These are phyloP conservation scores for Chrysosporium keratinophilum DNA, from an alignment of 2,329 filamentous ascomycete species.

Conservation along the genomic window DNA sequence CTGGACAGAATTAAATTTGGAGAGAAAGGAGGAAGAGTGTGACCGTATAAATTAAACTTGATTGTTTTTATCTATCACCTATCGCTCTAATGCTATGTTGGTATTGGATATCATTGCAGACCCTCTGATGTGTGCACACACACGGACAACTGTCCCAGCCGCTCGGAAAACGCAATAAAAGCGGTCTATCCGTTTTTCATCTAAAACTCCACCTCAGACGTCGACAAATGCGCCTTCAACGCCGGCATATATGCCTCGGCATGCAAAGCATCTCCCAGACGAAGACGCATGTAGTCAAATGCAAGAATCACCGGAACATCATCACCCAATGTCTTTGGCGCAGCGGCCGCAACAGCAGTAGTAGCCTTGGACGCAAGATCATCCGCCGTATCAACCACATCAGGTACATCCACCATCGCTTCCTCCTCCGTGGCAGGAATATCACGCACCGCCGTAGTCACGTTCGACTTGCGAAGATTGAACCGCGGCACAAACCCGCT, in stretches of 20 bases:
- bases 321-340: not conserved
- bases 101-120: no score
- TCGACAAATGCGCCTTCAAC: constrained; percentile 42
- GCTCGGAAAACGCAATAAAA: no score
- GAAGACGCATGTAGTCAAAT: constrained; percentile 55
- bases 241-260: constrained; percentile 49
- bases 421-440: constrained; percentile 14
- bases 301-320: constrained; percentile 49
- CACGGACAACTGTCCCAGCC: no score
- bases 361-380: not conserved
- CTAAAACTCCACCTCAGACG: constrained; percentile 8
- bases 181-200: not conserved
- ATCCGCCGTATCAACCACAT: not conserved
- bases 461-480: not conserved
- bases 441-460: constrained; percentile 12
- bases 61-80: no score
- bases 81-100: no score
- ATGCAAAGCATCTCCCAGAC: constrained; percentile 48
- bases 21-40: no score
- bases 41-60: no score
- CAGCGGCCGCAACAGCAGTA: not conserved
- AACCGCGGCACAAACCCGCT: constrained; percentile 6
- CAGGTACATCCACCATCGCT: not conserved
- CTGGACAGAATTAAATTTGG: no score
- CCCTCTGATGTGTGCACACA: no score